Base-by-base conservation (phyloP, 352 stramenopile genomes). In the Phytophthora palmivora region DNA sequence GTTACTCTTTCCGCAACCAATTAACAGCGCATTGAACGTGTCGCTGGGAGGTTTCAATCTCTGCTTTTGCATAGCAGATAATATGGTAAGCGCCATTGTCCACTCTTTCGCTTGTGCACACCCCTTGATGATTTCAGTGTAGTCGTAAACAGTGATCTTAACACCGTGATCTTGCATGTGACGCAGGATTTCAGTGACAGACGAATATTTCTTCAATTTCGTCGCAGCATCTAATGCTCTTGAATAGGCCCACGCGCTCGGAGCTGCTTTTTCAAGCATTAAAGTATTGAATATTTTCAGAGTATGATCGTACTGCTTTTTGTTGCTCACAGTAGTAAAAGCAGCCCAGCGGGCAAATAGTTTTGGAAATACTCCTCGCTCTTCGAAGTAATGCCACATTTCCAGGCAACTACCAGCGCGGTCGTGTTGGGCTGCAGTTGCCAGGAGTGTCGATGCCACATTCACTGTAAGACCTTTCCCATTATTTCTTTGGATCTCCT, bases 11-110 rank as follows among this genome's bases (percentile, higher is more conserved):
- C n/a, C 42, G 11, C 50, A 67, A 2, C 43, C 36, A 16, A 9
- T 15, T 14, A 67, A 14, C 10, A 62, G 15, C 37, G 14, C 6
- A 15, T 42, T 19, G 18, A 34, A 47, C 8, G 16, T 62, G 26
- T 5, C 26, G 0, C 36, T 38, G 0, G 24, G n/a, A 30, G 44
- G 36, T 37, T 48, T n/a, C 14, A 54, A 24, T 15, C 22, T 24
- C 7, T 59, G 9, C 3, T n/a, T 18, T 22, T 67, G 37, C 59
- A 67, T 67, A 2, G 24, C 26, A 14, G 44, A 45, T 19, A 67
- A 6, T 16, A 67, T 15, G 5, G 26, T 36, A 12, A 58, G 30
- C 19, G 45, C 59, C 11, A 56, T 16, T 6, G 33, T 45, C 58
- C 50, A 67, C 26, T 58, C 32, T 4, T 56, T 56, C 15, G 12